Percentiles rank a stretch among this genome's conserved stretches.
phyloP scores from a whole-genome alignment of 2,329 filamentous ascomycete species.

The Beauveria australis region DNA sequence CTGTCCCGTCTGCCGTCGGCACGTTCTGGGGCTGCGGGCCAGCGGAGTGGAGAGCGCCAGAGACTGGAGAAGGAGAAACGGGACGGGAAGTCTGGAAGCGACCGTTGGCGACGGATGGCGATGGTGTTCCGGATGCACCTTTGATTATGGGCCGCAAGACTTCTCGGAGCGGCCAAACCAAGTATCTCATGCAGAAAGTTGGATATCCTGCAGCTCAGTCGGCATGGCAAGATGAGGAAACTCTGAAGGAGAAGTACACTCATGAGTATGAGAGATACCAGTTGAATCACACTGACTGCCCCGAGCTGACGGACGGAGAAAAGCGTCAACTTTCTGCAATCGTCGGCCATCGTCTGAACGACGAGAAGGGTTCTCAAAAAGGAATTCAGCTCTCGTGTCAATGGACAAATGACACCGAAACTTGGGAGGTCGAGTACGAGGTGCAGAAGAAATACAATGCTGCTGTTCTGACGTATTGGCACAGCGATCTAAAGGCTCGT shows the following conservation, averaged over 20 bases:
- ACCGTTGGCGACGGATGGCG: not conserved
- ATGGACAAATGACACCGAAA: not conserved
- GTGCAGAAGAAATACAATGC: conserved; percentile 1
- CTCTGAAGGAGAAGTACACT: not conserved
- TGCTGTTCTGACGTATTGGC: conserved; percentile 1
- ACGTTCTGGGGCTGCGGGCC: conserved; percentile 2
- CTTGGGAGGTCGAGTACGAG: not conserved
- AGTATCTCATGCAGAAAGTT: not conserved
- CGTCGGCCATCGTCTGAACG: conserved; percentile 2
- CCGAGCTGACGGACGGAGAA: not conserved
- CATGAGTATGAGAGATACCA: not conserved
- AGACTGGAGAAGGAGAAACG: not conserved
- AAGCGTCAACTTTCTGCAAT: conserved; percentile 1
- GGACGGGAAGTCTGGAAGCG: conserved; percentile 5
- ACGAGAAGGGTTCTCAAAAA: not conserved
- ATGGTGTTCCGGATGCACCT: conserved; percentile 2
- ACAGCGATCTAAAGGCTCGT: conserved; percentile 2
- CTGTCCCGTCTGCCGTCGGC: not conserved
- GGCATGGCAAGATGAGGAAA: not conserved
- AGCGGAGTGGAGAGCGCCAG: not conserved
- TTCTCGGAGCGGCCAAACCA: not conserved
- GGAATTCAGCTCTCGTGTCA: not conserved
- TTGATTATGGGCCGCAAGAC: conserved; percentile 1
- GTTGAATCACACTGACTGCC: not conserved
- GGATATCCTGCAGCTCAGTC: not conserved